Conservation (phyloP, 306 rosid species). For the Vigna nakashimae region DNA sequence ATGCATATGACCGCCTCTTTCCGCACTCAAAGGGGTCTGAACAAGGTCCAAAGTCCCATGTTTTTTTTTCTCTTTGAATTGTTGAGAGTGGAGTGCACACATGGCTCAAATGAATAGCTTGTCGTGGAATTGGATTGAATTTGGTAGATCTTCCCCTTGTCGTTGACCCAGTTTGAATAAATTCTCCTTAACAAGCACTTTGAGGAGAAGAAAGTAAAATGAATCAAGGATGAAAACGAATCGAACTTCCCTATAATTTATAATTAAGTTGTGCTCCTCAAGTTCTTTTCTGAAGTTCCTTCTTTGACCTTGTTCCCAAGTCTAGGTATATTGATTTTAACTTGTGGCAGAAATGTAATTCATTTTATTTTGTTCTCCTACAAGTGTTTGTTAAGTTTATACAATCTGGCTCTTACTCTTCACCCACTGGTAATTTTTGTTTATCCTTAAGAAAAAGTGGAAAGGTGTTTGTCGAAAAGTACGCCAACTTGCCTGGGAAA, state of each 20-base stretch:
- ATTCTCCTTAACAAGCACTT: not conserved
- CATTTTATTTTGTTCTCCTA: not conserved
- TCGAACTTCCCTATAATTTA: not conserved
- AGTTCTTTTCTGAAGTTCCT: not conserved
- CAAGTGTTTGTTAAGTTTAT: not conserved
- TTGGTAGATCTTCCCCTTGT: not conserved
- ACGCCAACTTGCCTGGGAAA: conserved; percentile 1
- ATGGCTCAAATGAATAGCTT: not conserved
- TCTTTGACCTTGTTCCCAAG: not conserved
- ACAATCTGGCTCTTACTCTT: not conserved
- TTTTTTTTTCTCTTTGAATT: not conserved
- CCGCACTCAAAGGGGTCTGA: not conserved
- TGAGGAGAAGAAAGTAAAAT: not conserved
- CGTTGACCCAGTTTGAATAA: not conserved
- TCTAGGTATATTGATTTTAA: not conserved
- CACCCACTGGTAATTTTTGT: not conserved
- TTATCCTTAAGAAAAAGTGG: not conserved
- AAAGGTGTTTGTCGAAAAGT: not conserved
- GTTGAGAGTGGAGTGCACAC: not conserved
- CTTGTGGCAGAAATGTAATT: not conserved
- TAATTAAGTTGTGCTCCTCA: not conserved
- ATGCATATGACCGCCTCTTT: not conserved
- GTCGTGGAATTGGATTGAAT: not conserved
- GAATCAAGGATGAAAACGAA: not conserved
- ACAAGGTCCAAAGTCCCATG: not conserved